Base-by-base conservation (phyloP, 352 stramenopile genomes). In the Blastocystis sp. region DNA sequence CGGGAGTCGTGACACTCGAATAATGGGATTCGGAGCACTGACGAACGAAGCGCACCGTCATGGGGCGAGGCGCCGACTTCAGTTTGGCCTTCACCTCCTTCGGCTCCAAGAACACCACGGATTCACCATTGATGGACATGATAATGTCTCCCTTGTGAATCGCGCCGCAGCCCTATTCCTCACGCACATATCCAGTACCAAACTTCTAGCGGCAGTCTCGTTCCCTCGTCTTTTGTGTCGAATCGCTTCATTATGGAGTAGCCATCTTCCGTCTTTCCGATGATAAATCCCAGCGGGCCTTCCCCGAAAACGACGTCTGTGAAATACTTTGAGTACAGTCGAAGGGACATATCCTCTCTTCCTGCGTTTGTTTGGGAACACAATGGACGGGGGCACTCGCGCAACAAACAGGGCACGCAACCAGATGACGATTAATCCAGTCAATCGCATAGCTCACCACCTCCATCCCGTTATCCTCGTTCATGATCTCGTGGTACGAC, bases 41-140 rank as follows among this genome's bases (percentile, higher is more conserved):
- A 43, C 48, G 38, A 9, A 21, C 38, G 48, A 87, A 87, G n/a
- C 77, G 77, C 21, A 87, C 65, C 6, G 54, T 87, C 59, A 87
- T 54, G 19, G 77, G 77, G 24, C 77, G 38, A 45, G 28, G 65
- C n/a, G 77, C 28, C 11, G 40, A 62, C 45, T 74, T 77, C 52
- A 87, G 24, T 76, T 76, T 87, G 62, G 34, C 45, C 68, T 87
- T 87, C 14, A 87, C 65, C 71, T 87, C 77, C 28, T 76, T 87
- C 9, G 65, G 65, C 11, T 24, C 43, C n/a, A 87, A 14, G 54
- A 74, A 74, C 19, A 87, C 11, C 3, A 77, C 65, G 7, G 38
- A 77, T 87, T 87, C 59, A n/a, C 59, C 77, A 43, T 87, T 87
- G 21, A 87, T 42, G 14, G 52, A 48, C 38, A 76, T 76, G 17